A percentile compares a stretch with the other conserved stretches of the same genome.
Evolutionary conservation across 345 rosid genomes (phyloP).

Genomic region (Salix caprea): DNA sequence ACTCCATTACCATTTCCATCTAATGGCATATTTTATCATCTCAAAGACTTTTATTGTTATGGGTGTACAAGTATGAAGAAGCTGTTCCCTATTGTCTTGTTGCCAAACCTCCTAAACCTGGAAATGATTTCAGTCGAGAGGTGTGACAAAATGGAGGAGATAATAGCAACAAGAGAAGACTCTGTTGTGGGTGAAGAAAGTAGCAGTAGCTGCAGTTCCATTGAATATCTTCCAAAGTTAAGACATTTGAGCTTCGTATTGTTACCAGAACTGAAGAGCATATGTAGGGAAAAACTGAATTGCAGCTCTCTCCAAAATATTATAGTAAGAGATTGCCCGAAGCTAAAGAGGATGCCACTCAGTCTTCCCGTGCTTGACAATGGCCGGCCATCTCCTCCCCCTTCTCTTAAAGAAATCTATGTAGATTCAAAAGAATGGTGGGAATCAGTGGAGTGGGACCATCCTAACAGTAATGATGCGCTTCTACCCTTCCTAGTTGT

Average conservation of each 20-base stretch:
- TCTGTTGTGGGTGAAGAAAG: neutral
- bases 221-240: conserved; percentile 6
- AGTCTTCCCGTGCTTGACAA: neutral
- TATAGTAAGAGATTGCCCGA: neutral
- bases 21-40: neutral
- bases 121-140: neutral
- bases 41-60: neutral
- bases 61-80: conserved; percentile 15
- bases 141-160: conserved; percentile 17
- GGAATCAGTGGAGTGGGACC: conserved; percentile 1
- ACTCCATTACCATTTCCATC: neutral
- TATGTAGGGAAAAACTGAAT: neutral
- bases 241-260: fast-evolving
- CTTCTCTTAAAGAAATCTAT: neutral
- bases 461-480: neutral
- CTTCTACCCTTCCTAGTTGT: neutral
- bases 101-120: neutral
- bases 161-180: conserved; percentile 5
- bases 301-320: conserved; percentile 14
- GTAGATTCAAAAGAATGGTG: neutral
- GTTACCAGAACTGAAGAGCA: conserved; percentile 11
- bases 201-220: neutral
- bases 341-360: conserved; percentile 10
- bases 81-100: neutral
- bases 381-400: neutral